Base-by-base conservation (phyloP, 2,329 filamentous ascomycete species). In the Albifimbria verrucaria region DNA sequence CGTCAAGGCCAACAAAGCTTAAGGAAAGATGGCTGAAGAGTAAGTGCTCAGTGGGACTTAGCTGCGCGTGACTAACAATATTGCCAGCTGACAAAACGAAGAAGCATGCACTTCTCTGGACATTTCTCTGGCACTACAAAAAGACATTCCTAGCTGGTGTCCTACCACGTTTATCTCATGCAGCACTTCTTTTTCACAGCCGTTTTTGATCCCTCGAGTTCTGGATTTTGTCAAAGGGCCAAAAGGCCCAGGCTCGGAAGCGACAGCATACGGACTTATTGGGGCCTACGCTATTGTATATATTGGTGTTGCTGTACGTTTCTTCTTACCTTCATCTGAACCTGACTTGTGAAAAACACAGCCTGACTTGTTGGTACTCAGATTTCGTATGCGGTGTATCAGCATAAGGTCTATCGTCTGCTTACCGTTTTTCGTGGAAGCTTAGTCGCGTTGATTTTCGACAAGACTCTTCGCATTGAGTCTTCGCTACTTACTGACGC, bases 381-480 rank as follows among this genome's bases (percentile, higher is more conserved):
- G 44, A 10, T 47, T 3, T 47, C 44, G 6, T 47, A 15, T 18
- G 20, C 21, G 7, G 44, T 47, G 21, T 47, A 47, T 55, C 63
- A 68, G 39, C 68, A 71, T 55, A 62, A 65, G 48, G 66, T 65
- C 1, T 70, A 67, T 52, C 68, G 69, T 26, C 60, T 63, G 47
- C 64, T 69, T 24, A 66, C 68, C 1, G 60, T 71, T 57, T 59
- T 68, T 43, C 67, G 71, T 7, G 69, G 63, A 3, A 67, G 65
- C 5, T 55, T 73, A 9, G 55, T 71, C 10, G 72, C 75, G 1
- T 69, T 81, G 57, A 74, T 84, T 17, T 83, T 77, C 58, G 68
- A 71, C 26, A 76, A 77, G 55, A 76, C 75, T 0, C 58, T 75
- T 2, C 58, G 62, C 3, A 55, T 73, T 15, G 64, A 62, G 44